These are phyloP conservation scores for Cryptosporidium felis DNA, from an alignment of 169 alveolate genomes.

Conservation along the genomic window DNA sequence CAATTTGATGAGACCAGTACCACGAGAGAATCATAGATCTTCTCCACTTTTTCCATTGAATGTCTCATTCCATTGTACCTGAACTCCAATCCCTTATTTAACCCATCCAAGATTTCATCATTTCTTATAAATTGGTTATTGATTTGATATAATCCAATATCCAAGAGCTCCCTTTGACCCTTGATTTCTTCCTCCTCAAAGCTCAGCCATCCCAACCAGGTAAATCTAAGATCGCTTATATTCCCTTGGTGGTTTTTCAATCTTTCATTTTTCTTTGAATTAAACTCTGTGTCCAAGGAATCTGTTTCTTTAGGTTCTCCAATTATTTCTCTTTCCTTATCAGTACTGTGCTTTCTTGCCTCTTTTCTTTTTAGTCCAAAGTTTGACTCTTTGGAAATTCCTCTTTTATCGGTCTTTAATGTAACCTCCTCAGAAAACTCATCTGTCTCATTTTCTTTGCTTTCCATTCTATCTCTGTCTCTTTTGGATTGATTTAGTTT, in stretches of 20 bases:
- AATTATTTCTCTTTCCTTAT: too few species aligned
- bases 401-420: too few species aligned
- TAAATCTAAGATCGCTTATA: background rate
- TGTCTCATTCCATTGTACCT: slow-evolving; percentile 2
- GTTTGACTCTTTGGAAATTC: too few species aligned
- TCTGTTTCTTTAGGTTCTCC: too few species aligned
- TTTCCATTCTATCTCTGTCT: too few species aligned
- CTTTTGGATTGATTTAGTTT: too few species aligned
- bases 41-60: background rate
- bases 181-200: background rate
- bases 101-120: background rate
- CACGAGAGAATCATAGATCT: background rate
- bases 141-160: slow-evolving; percentile 32
- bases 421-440: too few species aligned
- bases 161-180: background rate
- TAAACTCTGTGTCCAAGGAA: too few species aligned
- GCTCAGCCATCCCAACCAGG: slow-evolving; percentile 63
- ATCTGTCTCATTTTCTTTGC: too few species aligned
- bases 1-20: slow-evolving; percentile 39
- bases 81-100: background rate
- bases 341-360: too few species aligned
- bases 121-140: background rate
- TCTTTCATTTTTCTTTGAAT: too few species aligned
- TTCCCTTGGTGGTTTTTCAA: background rate
- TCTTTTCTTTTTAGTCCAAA: too few species aligned